These are phyloP conservation scores for Stygiomarasmius scandens DNA, from an alignment of 1,284 basidiomycete species.

Conservation along the genomic window DNA sequence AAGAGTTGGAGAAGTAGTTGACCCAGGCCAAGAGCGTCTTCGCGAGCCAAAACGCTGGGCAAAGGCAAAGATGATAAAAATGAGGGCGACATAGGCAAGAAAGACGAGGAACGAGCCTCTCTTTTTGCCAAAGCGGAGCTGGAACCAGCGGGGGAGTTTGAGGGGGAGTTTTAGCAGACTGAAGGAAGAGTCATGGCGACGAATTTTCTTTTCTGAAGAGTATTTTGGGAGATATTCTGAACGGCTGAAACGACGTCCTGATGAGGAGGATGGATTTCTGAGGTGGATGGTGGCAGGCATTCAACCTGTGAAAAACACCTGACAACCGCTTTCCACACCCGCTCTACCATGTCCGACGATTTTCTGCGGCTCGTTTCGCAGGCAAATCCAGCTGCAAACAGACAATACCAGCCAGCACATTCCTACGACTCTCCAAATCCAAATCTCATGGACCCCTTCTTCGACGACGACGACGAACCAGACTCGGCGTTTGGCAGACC, in stretches of 20 bases:
- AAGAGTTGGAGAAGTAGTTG: conserved; percentile 16
- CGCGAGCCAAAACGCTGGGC: conserved; percentile 16
- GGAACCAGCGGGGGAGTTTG: conserved; percentile 8
- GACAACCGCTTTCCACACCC: background rate
- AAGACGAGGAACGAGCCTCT: conserved; percentile 17
- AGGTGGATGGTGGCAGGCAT: conserved; percentile 14
- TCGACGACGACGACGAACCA: conserved; percentile 78
- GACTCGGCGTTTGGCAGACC: conserved; percentile 65
- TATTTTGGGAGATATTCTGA: conserved; percentile 16
- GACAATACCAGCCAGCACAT: conserved; percentile 57
- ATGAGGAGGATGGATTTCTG: conserved; percentile 9
- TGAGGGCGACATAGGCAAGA: conserved; percentile 12
- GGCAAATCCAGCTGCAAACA: conserved; percentile 67
- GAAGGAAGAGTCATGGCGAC: conserved; percentile 4
- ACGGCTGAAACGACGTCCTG: conserved; percentile 13
- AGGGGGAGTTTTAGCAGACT: conserved; percentile 10
- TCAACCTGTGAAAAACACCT: too few species aligned
- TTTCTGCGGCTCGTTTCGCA: conserved; percentile 73
- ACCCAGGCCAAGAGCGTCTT: conserved; percentile 17
- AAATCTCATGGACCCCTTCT: conserved; percentile 75
- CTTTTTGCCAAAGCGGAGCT: conserved; percentile 13
- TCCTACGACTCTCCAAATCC: conserved; percentile 32
- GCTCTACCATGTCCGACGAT: conserved; percentile 62
- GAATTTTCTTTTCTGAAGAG: conserved; percentile 12
- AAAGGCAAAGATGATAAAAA: conserved; percentile 17